These are phyloP conservation scores for Lentinula sp. DNA, from an alignment of 768 basidiomycete species.

Conservation along the genomic window DNA sequence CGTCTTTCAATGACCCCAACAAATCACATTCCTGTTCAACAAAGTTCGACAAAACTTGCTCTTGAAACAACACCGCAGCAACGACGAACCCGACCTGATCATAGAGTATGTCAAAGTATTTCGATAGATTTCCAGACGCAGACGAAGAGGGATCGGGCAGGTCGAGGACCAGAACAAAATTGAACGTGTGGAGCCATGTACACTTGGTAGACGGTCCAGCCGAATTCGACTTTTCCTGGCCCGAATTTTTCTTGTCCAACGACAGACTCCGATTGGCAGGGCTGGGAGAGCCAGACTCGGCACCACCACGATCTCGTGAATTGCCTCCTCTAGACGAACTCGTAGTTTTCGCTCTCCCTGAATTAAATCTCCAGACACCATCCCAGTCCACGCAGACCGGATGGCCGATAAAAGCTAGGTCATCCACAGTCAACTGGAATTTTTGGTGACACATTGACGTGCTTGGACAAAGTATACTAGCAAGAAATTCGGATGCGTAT, in stretches of 20 bases:
- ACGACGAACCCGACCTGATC: constrained; percentile 85
- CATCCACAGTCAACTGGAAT: constrained; percentile 89
- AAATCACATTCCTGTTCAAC: constrained; percentile 77
- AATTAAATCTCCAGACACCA: constrained; percentile 70
- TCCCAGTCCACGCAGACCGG: constrained; percentile 79
- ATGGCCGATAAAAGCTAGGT: constrained; percentile 90
- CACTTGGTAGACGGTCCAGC: constrained; percentile 22
- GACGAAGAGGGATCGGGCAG: constrained; percentile 87
- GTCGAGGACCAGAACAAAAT: constrained; percentile 84
- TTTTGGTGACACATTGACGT: constrained; percentile 85
- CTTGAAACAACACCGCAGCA: constrained; percentile 88
- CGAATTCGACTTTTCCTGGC: constrained; percentile 15
- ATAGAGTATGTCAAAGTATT: constrained; percentile 84
- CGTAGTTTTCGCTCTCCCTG: constrained; percentile 46
- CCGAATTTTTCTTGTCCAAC: neutral
- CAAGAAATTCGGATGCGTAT: constrained; percentile 77
- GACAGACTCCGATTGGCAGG: constrained; percentile 1
- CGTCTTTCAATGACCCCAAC: constrained; percentile 67
- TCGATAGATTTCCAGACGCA: constrained; percentile 66
- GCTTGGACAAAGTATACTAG: constrained; percentile 74
- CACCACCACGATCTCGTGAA: constrained; percentile 30
- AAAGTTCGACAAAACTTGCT: constrained; percentile 83
- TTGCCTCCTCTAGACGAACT: constrained; percentile 46
- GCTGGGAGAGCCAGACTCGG: constrained; percentile 15
- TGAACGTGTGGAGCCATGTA: constrained; percentile 69